These are phyloP conservation scores for Corniculantispora saksenae DNA, from an alignment of 2,329 filamentous ascomycete species.

Conservation along the genomic window DNA sequence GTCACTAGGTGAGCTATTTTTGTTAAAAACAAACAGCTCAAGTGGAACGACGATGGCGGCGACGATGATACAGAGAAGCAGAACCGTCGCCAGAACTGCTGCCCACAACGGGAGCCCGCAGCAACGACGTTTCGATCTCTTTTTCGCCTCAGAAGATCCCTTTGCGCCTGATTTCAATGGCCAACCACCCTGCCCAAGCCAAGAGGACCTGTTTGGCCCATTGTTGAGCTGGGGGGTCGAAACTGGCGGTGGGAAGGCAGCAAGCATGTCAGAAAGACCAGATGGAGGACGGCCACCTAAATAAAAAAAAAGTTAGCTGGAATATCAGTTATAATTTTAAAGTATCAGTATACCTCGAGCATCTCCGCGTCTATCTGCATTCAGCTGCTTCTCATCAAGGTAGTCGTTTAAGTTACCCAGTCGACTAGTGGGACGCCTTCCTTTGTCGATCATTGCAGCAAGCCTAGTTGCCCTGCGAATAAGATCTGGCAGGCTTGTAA, in stretches of 20 bases:
- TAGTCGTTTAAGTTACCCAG: conserved; percentile 56
- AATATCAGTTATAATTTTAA: conserved; percentile 13
- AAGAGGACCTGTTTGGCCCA: conserved; percentile 49
- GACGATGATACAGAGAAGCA: conserved; percentile 71
- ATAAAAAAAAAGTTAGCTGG: conserved; percentile 25
- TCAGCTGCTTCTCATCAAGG: conserved; percentile 44
- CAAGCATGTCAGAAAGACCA: conserved; percentile 64
- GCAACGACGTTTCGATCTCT: conserved; percentile 58
- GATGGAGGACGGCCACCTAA: conserved; percentile 50
- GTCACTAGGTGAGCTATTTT: conserved; percentile 38
- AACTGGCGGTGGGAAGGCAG: conserved; percentile 64
- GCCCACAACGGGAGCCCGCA: conserved; percentile 84
- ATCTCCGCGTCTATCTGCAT: conserved; percentile 41
- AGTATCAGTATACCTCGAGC: conserved; percentile 37
- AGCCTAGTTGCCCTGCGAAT: conserved; percentile 85
- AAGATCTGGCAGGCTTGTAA: conserved; percentile 89
- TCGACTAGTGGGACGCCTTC: conserved; percentile 63
- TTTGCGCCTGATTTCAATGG: neutral
- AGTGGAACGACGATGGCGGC: conserved; percentile 81
- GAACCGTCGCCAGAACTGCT: conserved; percentile 65
- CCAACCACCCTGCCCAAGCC: conserved; percentile 37
- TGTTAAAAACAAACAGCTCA: conserved; percentile 63
- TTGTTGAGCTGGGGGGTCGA: conserved; percentile 41
- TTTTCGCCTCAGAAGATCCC: conserved; percentile 26
- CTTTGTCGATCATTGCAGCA: conserved; percentile 84